Conservation (phyloP, 352 stramenopile genomes). For the Pythium coloratum region DNA sequence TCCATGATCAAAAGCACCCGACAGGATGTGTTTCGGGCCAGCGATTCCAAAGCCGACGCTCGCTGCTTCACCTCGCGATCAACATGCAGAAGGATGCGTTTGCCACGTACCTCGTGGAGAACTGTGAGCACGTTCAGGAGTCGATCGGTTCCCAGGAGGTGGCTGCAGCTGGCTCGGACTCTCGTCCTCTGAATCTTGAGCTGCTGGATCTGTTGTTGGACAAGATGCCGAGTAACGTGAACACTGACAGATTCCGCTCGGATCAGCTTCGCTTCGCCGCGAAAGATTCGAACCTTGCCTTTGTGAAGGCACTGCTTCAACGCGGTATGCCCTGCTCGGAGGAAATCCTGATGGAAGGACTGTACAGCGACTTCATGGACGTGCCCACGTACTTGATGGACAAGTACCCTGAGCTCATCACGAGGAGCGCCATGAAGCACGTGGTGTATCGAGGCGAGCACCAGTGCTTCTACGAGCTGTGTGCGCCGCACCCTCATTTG, state of each 20-base stretch:
- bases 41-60: not conserved
- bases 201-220: not conserved
- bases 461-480: not conserved
- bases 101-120: not conserved
- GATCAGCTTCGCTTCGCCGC: not conserved
- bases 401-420: not conserved
- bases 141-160: not conserved
- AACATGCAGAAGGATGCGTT: not conserved
- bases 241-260: not conserved
- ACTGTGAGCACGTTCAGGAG: not conserved
- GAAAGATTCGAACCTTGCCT: not conserved
- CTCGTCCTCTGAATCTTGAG: not conserved
- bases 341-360: not conserved
- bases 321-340: not conserved
- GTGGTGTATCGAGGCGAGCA: not conserved
- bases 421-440: not conserved
- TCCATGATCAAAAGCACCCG: not conserved
- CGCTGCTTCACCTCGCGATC: not conserved
- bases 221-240: not conserved
- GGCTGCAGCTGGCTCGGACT: not conserved
- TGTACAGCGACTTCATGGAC: not conserved
- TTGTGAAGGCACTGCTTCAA: not conserved
- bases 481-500: not conserved
- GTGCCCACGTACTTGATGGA: not conserved
- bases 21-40: not conserved